Evolutionary conservation across 129 eudicot genomes (phyloP).

Genomic region (Solidago caesia): DNA sequence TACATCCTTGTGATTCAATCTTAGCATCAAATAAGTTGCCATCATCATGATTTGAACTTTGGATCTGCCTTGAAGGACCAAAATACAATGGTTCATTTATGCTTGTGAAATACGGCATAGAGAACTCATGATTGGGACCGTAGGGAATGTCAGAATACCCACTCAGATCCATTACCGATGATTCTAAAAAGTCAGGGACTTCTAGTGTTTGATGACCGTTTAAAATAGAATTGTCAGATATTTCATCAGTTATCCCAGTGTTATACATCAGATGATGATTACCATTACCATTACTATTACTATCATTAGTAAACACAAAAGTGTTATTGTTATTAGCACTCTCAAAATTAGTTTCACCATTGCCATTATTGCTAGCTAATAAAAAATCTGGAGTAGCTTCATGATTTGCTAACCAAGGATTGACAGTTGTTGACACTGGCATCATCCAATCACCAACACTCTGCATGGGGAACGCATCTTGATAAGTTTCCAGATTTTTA

Average conservation of each 20-base stretch:
- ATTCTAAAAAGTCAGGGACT: constrained; percentile 25
- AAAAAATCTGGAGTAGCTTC: constrained; percentile 30
- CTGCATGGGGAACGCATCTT: constrained; percentile 18
- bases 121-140: constrained; percentile 21
- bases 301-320: constrained; percentile 35
- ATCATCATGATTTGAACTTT: constrained; percentile 24
- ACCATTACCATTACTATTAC: neutral
- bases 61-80: constrained; percentile 26
- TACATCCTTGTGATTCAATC: constrained; percentile 34
- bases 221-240: constrained; percentile 17
- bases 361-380: constrained; percentile 27
- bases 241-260: constrained; percentile 23
- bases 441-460: constrained; percentile 33
- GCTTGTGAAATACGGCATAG: constrained; percentile 23
- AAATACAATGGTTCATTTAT: constrained; percentile 24
- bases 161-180: constrained; percentile 29
- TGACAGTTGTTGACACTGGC: constrained; percentile 27
- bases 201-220: constrained; percentile 22
- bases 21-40: constrained; percentile 18
- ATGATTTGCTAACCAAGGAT: constrained; percentile 21
- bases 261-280: constrained; percentile 29
- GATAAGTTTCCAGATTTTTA: constrained; percentile 34
- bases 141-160: constrained; percentile 16
- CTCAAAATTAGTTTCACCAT: constrained; percentile 20
- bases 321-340: constrained; percentile 8